Conservation (phyloP, 2,329 filamentous ascomycete species). For the Pseudopyricularia javanii region DNA sequence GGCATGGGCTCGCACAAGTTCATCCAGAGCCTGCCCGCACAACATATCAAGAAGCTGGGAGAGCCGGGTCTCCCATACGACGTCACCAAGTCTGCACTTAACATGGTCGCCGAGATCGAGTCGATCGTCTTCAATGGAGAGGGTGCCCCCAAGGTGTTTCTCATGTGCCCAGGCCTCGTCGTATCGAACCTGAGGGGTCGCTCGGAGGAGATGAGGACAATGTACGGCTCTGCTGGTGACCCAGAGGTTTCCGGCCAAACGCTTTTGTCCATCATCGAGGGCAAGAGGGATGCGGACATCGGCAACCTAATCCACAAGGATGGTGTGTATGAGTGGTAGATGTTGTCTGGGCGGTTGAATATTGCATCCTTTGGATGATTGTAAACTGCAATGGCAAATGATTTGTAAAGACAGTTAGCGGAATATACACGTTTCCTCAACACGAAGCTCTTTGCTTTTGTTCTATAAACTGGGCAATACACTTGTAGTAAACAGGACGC, state of each 20-base stretch:
- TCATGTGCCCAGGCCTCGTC: neutral
- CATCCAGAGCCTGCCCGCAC: neutral
- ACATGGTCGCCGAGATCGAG: conserved; percentile 11
- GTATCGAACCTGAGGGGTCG: neutral
- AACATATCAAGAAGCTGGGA: neutral
- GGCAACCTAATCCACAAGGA: neutral
- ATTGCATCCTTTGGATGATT: too few relatives aligned
- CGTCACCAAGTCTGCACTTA: conserved; percentile 15
- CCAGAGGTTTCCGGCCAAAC: neutral
- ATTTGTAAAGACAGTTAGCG: too few relatives aligned
- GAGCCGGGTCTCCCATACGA: conserved; percentile 7
- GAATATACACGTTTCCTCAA: too few relatives aligned
- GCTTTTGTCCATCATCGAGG: neutral
- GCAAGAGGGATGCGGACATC: neutral
- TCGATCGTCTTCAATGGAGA: conserved; percentile 22
- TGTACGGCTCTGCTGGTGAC: neutral
- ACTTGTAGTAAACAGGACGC: too few relatives aligned
- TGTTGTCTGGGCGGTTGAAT: too few relatives aligned
- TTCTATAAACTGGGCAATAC: too few relatives aligned
- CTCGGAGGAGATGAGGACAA: neutral
- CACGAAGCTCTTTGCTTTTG: too few relatives aligned
- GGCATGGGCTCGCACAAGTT: neutral
- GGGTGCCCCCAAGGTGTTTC: neutral
- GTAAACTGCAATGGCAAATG: too few relatives aligned
- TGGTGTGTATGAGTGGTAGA: neutral